These are phyloP conservation scores for Xylaria digitata DNA, from an alignment of 2,329 filamentous ascomycete genomes.

Conservation along the genomic window DNA sequence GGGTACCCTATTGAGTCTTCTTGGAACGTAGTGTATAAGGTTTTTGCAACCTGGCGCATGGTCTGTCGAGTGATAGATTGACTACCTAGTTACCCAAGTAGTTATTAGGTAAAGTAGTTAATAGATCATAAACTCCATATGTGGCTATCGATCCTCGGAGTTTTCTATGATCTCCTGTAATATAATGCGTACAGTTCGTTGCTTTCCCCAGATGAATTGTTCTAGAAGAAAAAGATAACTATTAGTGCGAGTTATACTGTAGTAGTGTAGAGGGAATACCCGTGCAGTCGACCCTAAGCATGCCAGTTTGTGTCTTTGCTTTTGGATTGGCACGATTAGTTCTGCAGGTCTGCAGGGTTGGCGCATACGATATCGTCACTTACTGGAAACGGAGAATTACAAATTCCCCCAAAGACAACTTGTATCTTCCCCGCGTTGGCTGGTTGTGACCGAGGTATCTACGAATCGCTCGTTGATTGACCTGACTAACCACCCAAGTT, in stretches of 20 bases:
- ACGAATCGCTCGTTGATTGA: no score
- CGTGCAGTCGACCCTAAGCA: constrained; percentile 11
- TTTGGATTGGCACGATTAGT: background rate
- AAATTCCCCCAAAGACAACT: constrained; percentile 19
- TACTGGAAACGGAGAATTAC: constrained; percentile 20
- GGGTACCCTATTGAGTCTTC: background rate
- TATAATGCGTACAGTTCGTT: no score
- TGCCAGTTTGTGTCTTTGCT: background rate
- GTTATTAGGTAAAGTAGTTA: background rate
- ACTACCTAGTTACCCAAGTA: background rate
- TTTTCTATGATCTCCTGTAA: background rate
- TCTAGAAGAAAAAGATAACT: constrained; percentile 18
- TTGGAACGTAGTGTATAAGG: background rate
- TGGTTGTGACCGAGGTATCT: background rate
- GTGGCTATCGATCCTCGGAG: background rate
- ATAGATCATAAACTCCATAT: background rate
- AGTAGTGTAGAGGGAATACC: constrained; percentile 9
- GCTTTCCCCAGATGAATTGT: constrained; percentile 5
- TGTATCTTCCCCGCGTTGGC: constrained; percentile 13
- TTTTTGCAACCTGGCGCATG: background rate
- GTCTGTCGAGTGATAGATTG: background rate
- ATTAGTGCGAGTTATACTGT: background rate
- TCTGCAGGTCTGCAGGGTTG: constrained; percentile 18
- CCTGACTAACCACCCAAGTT: background rate
- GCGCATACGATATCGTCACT: constrained; percentile 20